Conservation (phyloP, 768 basidiomycete genomes). For the Termitomyces sp. region DNA sequence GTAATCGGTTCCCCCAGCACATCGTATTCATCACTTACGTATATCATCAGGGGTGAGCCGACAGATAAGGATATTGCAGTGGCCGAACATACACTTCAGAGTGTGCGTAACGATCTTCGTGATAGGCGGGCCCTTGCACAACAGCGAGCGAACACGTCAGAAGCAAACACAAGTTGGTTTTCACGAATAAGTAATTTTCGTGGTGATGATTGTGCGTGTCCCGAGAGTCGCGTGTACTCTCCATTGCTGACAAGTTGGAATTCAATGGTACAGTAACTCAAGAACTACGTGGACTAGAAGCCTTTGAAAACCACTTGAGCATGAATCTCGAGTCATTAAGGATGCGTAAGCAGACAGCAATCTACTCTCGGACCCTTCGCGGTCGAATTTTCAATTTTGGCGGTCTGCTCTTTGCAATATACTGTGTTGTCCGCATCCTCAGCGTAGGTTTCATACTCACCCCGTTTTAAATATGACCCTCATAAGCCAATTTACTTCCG, state of each 20-base stretch:
- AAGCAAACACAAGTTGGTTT: conserved; percentile 38
- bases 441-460: conserved; percentile 39
- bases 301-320: conserved; percentile 65
- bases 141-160: conserved; percentile 20
- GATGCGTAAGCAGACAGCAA: conserved; percentile 40
- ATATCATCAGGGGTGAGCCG: conserved; percentile 27
- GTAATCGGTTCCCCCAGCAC: conserved; percentile 13
- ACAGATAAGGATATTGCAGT: conserved; percentile 49
- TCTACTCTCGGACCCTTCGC: conserved; percentile 48
- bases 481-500: background rate
- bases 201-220: conserved; percentile 34
- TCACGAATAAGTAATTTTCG: conserved; percentile 47
- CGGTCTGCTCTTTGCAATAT: conserved; percentile 55
- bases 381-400: conserved; percentile 45
- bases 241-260: background rate
- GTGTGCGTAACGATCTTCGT: conserved; percentile 54
- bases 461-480: background rate
- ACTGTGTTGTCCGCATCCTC: conserved; percentile 59
- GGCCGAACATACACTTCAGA: conserved; percentile 53
- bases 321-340: conserved; percentile 49
- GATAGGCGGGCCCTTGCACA: conserved; percentile 30
- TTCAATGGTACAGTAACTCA: conserved; percentile 32
- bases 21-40: background rate
- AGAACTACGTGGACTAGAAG: conserved; percentile 61
- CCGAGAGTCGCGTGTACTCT: background rate